phyloP scores from a whole-genome alignment of 768 basidiomycete species.

The Tricholoma hemisulphureum region DNA sequence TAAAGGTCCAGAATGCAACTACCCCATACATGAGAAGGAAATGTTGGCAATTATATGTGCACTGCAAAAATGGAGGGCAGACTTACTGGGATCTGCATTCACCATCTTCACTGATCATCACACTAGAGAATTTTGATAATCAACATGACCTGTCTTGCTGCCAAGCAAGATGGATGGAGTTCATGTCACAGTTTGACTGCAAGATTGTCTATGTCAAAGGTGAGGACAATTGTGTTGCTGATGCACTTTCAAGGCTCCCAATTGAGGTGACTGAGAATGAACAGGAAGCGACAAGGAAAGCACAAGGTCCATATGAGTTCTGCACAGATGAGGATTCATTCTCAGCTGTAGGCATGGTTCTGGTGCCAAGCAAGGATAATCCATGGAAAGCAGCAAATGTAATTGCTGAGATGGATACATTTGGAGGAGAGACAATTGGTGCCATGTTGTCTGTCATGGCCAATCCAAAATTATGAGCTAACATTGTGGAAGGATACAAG shows the following conservation, averaged over 20 bases:
- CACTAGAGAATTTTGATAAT: conserved; percentile 27
- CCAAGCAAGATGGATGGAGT: conserved; percentile 25
- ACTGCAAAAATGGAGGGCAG: conserved; percentile 21
- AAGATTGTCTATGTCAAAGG: too few species aligned
- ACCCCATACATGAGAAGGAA: conserved; percentile 21
- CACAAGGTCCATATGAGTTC: background rate
- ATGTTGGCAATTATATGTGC: too few species aligned
- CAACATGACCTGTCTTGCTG: conserved; percentile 11
- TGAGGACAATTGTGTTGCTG: too few species aligned
- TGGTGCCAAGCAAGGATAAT: background rate
- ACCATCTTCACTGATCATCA: too few species aligned
- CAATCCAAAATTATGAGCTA: background rate
- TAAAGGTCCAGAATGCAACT: conserved; percentile 25
- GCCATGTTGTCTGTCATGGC: background rate
- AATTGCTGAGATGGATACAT: background rate
- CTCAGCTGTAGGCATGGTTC: background rate
- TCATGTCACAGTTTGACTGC: too few species aligned
- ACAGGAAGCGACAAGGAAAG: background rate
- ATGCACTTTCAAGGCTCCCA: background rate
- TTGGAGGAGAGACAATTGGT: background rate
- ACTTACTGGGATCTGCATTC: conserved; percentile 15
- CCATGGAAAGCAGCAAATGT: background rate
- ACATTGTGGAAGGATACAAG: background rate
- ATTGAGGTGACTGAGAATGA: background rate
- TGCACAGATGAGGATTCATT: background rate